Evolutionary conservation across 2,329 filamentous ascomycete species (phyloP), one percentile per base, ranked within the genome.

Genomic region (Hysterium pulicare): DNA sequence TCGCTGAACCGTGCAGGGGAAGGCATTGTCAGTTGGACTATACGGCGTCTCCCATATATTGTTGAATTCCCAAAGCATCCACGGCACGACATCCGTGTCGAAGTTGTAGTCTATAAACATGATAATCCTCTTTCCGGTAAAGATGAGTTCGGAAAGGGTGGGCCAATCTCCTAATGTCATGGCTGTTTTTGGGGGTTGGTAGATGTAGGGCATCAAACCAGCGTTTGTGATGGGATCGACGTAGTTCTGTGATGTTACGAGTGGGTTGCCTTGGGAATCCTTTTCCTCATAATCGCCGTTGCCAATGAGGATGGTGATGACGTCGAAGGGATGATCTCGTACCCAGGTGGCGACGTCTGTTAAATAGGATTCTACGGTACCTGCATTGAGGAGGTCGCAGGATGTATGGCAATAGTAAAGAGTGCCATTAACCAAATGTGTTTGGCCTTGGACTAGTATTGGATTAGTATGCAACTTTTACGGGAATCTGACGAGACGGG

Each of bases 11-110:
- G 72, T 82, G 71, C 91, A 96, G 0, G 90, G 89, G 62, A 96
- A 95, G 2, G 65, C 63, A 3, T 79, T 62, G 54, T 83, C 67
- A 0, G 78, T 82, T 0, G 81, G 90, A 42, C 88, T 87, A 61
- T 94, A 96, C 0, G 88, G 87, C 1, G 90, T 93, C 71, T 96
- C 90, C 87, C 87, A 96, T 70, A 95, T 78, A 60, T 95, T 86
- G 13, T 81, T 82, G 70, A 95, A 96, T 67, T 96, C 78, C 67
- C 95, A 90, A 23, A 95, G 74, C 41, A 96, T 77, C 78, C 87
- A 96, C 0, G 90, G 90, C 16, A 89, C 84, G 10, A 76, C 76
- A 0, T 76, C 79, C 65, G 93, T 87, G 64, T 96, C 83, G 54
- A 87, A 88, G 54, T 62, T 60, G 50, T 69, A 70, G 45, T 70